Evolutionary conservation across 768 basidiomycete species (phyloP), one percentile per base, ranked within the genome.

Genomic region (Mycena crocata): DNA sequence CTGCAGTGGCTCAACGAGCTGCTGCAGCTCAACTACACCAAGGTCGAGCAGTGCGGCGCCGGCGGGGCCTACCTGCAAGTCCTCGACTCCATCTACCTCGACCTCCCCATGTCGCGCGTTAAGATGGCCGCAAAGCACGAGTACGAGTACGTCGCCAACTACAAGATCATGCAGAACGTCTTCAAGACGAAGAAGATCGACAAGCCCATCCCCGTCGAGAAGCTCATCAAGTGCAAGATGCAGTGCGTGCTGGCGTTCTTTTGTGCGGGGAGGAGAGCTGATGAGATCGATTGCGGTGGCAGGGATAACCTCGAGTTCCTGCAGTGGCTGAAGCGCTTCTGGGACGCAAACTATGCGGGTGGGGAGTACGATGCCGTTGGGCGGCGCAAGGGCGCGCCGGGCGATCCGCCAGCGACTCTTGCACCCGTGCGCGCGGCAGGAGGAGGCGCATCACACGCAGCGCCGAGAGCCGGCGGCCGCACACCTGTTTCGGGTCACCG

Each of bases 181-280:
- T 99, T 99, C 90, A 95, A 95, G 77, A 76, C 85, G 17, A 93
- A 98, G 79, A 93, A 94, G 81, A 92, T 99, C 69, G 96, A 98
- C 80, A 98, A 96, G 95, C 96, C 96, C 30, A 96, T 99, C 77
- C 93, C 87, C 9, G 92, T 99, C n/a, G 97, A 99, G 72, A 91
- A 86, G 73, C 89, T 99, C 39, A 89, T 94, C 51, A 96, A 96
- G 81, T 99, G 98, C 84, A 99, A 98, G 84, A 99, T 99, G 96
- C 97, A 98, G 92, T 93, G 82, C 77, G 93, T 90, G 40, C 14
- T 19, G 12, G 6, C 50, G 30, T 51, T n/a, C 21, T 24, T 15
- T 4, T 49, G 17, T 1, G 17, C 5, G 8, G 2, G 17, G n/a
- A 31, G 15, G 48, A 28, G 26, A 17, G 49, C 17, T 50, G 3